Percentiles rank a stretch among this genome's conserved stretches.
These are phyloP conservation scores for Ramaria rubella DNA, from an alignment of 768 basidiomycete genomes.

Conservation along the genomic window DNA sequence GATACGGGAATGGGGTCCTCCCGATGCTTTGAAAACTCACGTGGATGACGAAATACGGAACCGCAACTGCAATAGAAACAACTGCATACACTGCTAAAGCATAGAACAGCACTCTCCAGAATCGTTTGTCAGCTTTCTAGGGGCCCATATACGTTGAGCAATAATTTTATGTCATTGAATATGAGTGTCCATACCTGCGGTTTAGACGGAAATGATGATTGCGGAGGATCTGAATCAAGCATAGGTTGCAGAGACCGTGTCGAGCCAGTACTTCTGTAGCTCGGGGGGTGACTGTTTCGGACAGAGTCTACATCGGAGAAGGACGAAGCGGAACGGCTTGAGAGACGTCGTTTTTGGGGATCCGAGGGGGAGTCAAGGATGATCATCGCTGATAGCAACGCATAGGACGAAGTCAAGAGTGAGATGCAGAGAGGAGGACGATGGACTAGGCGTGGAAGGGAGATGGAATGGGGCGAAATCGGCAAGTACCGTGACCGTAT, in stretches of 20 bases:
- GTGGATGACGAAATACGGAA: slow-evolving; percentile 7
- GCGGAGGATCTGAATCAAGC: slow-evolving; percentile 3
- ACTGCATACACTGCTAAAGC: slow-evolving; percentile 4
- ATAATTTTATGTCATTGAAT: neutral
- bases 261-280: slow-evolving; percentile 4
- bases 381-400: slow-evolving; percentile 2
- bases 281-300: slow-evolving; percentile 7
- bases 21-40: neutral
- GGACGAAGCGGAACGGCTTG: neutral
- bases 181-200: neutral
- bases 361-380: slow-evolving; percentile 4
- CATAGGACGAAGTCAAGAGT: slow-evolving; percentile 1
- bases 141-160: neutral
- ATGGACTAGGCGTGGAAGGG: neutral
- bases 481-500: neutral
- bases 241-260: slow-evolving; percentile 7
- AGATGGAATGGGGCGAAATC: neutral
- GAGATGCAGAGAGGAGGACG: neutral
- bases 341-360: slow-evolving; percentile 3
- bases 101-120: slow-evolving; percentile 4
- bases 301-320: neutral
- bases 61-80: slow-evolving; percentile 5
- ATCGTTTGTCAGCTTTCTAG: neutral
- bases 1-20: neutral
- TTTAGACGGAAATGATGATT: neutral